Evolutionary conservation across 257 asterid species (phyloP).

Genomic region (Echites panduratus): DNA sequence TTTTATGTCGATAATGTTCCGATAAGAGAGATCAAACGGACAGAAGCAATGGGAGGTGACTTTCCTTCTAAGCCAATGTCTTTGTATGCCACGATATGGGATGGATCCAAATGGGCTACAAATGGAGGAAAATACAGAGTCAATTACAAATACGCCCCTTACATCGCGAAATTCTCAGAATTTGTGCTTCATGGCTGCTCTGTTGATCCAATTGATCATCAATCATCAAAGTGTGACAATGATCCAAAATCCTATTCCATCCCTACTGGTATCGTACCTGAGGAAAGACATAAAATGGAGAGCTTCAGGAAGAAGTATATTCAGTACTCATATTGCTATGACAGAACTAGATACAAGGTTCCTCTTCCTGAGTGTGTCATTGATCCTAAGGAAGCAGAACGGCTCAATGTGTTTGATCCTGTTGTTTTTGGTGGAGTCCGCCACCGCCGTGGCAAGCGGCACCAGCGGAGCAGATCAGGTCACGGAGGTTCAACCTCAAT

Average conservation of each 20-base stretch:
- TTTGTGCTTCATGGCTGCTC: conserved; percentile 78
- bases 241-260: conserved; percentile 18
- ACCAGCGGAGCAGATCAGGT: conserved; percentile 33
- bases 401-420: conserved; percentile 51
- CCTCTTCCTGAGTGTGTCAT: conserved; percentile 54
- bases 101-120: conserved; percentile 87
- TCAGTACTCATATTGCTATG: conserved; percentile 84
- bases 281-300: conserved; percentile 44
- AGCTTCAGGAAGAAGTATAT: conserved; percentile 50
- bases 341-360: conserved; percentile 45
- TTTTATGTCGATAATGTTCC: conserved; percentile 76
- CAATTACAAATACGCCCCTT: conserved; percentile 76
- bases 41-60: conserved; percentile 71
- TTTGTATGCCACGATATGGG: conserved; percentile 85
- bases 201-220: conserved; percentile 46
- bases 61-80: conserved; percentile 88
- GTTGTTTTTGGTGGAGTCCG: conserved; percentile 56
- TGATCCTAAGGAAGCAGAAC: conserved; percentile 53
- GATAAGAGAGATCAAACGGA: conserved; percentile 63
- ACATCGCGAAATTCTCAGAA: conserved; percentile 51
- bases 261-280: conserved; percentile 33
- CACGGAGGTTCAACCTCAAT: conserved; percentile 29
- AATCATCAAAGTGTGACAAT: conserved; percentile 34
- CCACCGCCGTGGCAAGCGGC: conserved; percentile 43
- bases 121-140: conserved; percentile 67